Base-by-base conservation (phyloP, 1,284 basidiomycete species). In the Fomitiporia mediterranea region DNA sequence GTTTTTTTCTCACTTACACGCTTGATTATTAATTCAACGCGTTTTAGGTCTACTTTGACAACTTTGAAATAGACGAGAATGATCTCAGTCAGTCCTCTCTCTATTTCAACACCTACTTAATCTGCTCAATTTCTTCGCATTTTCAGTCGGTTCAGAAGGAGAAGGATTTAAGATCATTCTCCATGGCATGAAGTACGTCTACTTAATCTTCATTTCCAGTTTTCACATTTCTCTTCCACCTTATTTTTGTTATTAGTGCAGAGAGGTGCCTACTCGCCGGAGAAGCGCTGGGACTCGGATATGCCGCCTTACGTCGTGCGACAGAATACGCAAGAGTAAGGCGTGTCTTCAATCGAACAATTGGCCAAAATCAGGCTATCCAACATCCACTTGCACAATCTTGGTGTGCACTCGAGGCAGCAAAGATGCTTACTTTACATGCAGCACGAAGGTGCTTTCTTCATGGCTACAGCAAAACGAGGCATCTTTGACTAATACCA, bases 201-300 rank as follows among this genome's bases (percentile, higher is more conserved):
- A 4, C 17, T 15, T 11, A 43, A 13, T 42, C 11, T 53, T 34
- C 23, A n/a, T n/a, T n/a, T n/a, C n/a, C 9, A 17, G 4, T 7
- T 17, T 30, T 6, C 57, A 61, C 32, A 15, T 56, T 28, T 11
- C n/a, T n/a, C n/a, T n/a, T 15, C 27, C 47, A 28, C 30, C 55
- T 49, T 17, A 59, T 65, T 8, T 35, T 65, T 21, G 63, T 65
- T 35, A 64, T 65, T 64, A 72, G 70, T 57, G 71, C 72, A n/a
- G 72, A 74, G 55, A 62, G 72, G 2, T 69, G 69, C 49, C 58
- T 74, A 9, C 61, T 74, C n/a, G 71, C 69, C 0, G 72, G 70
- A 25, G 72, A 74, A 62, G 70, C 72, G 15, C 59, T 73, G 13
- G 72, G 72, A 1, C 53, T 65, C 19, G 64, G 62, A 2, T 63